Base-by-base conservation (phyloP, 1,139 yeast species). In the Zygoascus hellenicus region DNA sequence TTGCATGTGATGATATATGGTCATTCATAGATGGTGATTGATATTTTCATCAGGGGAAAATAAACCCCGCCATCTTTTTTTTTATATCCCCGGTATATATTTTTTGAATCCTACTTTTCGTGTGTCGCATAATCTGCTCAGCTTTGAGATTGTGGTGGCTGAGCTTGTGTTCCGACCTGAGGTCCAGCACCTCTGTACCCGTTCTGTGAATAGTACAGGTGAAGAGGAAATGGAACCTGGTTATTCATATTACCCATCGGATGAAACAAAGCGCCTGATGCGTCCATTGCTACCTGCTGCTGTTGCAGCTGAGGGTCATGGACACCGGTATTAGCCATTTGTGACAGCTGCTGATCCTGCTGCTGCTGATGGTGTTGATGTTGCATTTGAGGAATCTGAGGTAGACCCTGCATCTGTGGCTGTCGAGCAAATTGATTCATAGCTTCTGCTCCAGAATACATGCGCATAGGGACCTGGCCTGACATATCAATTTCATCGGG, bases 141-240 rank as follows among this genome's bases (percentile, higher is more conserved):
- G 26, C 26, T 22, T 22, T 22, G 26, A 10, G 39, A 36, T 22
- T 36, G 39, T 19, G 39, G 39, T 19, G 39, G 39, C 29, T 26
- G 39, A 29, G 26, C 26, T 22, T 22, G 26, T 22, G 26, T 22
- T 22, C 26, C 26, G 26, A 22, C 26, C 26, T 22, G 6, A 5
- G 26, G 6, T 22, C 26, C 26, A 22, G 26, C 26, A 22, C 26
- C 26, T 22, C 26, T 22, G 26, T 22, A 22, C 26, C 26, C 26
- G 7, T 22, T 22, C 26, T 22, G 43, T 11, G 43, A 30, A 29
- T 41, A 41, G 22, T 41, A 41, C 36, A 41, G 32, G 6, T 29
- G 43, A 32, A 41, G 31, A 9, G 43, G 43, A 19, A 13, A 41
- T n/a, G 43, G 31, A 30, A 41, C 29, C 17, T 41, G 43, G 2